These are phyloP conservation scores for Tulasnella sp. DNA, from an alignment of 768 basidiomycete species.

Conservation along the genomic window DNA sequence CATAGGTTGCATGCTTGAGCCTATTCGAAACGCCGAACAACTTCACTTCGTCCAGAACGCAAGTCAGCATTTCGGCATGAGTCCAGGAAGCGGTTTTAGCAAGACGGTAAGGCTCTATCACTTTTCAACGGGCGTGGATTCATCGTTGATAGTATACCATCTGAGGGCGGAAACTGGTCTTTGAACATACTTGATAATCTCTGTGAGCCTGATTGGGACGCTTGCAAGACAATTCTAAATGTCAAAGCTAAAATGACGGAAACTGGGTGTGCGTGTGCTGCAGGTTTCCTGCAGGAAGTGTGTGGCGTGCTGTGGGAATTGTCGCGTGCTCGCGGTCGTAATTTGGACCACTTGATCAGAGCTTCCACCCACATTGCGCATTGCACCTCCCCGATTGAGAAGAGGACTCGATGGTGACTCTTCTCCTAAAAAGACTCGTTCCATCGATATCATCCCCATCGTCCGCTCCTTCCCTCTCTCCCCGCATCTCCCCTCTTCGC, in stretches of 20 bases:
- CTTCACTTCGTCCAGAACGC: background rate
- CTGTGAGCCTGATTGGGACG: no score
- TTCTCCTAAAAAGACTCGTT: background rate
- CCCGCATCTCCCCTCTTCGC: slow-evolving; percentile 4
- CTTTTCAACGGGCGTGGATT: no score
- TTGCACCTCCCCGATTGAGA: background rate
- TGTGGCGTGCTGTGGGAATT: background rate
- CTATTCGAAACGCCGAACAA: background rate
- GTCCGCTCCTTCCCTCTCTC: background rate
- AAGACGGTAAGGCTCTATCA: background rate
- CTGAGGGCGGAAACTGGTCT: no score
- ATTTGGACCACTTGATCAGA: background rate
- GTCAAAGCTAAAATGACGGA: no score
- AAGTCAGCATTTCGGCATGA: background rate
- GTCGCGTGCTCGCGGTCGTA: background rate
- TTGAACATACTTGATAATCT: no score
- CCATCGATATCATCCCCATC: slow-evolving; percentile 7
- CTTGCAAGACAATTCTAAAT: no score
- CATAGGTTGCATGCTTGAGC: no score
- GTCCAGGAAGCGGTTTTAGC: background rate
- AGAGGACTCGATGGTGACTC: background rate
- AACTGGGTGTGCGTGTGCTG: background rate
- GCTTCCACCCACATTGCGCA: background rate
- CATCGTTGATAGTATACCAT: no score
- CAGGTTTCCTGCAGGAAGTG: background rate